Conservation (phyloP, 352 stramenopile genomes). For the Pythium utonaiense region DNA sequence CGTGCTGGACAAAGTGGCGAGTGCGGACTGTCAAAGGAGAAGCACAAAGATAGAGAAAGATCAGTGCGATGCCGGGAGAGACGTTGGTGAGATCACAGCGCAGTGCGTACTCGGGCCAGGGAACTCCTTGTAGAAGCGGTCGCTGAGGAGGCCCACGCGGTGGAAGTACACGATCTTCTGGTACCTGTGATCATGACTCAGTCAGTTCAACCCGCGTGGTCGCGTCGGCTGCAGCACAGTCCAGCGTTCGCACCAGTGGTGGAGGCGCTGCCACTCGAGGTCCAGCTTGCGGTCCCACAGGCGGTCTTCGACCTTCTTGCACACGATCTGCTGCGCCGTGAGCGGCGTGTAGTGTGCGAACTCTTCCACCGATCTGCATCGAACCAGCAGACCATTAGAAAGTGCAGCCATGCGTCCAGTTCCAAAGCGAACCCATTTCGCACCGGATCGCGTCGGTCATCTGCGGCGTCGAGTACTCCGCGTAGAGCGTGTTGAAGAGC, state of each 20-base stretch:
- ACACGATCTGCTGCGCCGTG: constrained; percentile 43
- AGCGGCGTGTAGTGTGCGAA: constrained; percentile 38
- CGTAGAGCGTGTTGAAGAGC: constrained; percentile 76
- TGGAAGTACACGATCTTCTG: constrained; percentile 74
- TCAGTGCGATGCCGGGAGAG: no score
- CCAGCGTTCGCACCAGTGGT: constrained; percentile 58
- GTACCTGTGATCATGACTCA: constrained; percentile 35
- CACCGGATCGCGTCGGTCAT: constrained; percentile 58
- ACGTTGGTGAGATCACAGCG: background rate
- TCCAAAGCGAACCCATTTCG: constrained; percentile 10
- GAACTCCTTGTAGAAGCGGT: constrained; percentile 64
- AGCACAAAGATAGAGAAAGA: no score
- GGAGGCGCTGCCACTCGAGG: constrained; percentile 56
- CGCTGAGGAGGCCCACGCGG: constrained; percentile 58
- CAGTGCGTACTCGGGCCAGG: constrained; percentile 38
- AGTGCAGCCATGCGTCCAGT: background rate
- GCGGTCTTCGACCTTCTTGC: constrained; percentile 29
- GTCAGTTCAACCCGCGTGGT: background rate
- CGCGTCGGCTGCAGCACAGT: background rate
- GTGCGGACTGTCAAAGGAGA: constrained; percentile 33
- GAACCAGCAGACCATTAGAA: background rate
- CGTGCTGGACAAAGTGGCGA: constrained; percentile 56
- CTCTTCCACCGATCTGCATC: constrained; percentile 49
- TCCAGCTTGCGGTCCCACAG: constrained; percentile 58
- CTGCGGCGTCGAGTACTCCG: constrained; percentile 57